Evolutionary conservation across 1,284 basidiomycete species (phyloP).

Genomic region (Coriolopsis trogii): DNA sequence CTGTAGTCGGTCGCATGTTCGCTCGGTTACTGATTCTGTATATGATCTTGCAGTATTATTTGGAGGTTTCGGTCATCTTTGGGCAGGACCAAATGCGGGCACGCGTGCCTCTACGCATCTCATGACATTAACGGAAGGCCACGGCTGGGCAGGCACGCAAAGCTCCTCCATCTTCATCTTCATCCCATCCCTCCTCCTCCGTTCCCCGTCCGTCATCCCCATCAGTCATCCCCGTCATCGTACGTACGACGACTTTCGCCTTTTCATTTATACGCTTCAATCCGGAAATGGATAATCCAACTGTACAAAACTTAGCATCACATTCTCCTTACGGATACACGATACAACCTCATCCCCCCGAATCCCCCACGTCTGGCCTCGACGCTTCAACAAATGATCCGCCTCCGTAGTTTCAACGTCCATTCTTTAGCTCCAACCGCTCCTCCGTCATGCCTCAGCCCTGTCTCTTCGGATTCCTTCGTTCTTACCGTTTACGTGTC

Average conservation of each 20-base stretch:
- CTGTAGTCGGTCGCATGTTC: neutral
- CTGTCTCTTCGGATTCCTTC: neutral
- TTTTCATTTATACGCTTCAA: neutral
- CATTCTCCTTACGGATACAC: neutral
- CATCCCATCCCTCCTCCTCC: neutral
- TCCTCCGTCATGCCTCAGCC: too few relatives aligned
- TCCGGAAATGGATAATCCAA: neutral
- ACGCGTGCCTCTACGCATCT: conserved; percentile 59
- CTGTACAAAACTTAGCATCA: conserved; percentile 12
- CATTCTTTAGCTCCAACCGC: conserved; percentile 12
- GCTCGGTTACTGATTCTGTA: neutral
- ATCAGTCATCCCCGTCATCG: too few relatives aligned
- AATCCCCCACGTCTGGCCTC: conserved; percentile 4
- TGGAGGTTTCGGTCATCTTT: conserved; percentile 66
- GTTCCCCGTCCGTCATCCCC: neutral
- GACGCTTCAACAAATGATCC: too few relatives aligned
- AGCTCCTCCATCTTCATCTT: neutral
- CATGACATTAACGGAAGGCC: conserved; percentile 36
- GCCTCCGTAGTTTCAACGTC: conserved; percentile 1
- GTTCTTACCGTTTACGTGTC: neutral
- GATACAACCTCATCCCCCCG: conserved; percentile 6
- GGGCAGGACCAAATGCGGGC: conserved; percentile 63
- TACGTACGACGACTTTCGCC: too few relatives aligned
- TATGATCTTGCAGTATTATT: conserved; percentile 57
- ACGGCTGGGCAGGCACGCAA: conserved; percentile 6